Conservation (phyloP, 192 early-diverging fungal genomes). For the Entophlyctis luteolus region DNA sequence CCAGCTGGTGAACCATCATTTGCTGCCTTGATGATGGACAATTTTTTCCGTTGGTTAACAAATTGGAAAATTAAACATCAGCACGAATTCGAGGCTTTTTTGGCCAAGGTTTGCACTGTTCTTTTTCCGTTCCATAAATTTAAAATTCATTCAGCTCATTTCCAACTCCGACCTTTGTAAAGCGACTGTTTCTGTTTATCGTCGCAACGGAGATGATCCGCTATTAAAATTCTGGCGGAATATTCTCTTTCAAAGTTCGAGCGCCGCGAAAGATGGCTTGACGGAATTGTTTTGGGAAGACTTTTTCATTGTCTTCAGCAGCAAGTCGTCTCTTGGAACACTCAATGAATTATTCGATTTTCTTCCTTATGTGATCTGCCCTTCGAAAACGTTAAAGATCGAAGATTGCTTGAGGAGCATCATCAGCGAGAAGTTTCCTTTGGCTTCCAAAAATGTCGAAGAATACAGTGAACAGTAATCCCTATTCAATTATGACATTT, state of each 20-base stretch:
- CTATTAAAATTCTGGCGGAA: constrained; percentile 45
- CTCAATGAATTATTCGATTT: constrained; percentile 13
- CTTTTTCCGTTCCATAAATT: neutral
- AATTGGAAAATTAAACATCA: neutral
- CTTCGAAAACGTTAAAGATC: constrained; percentile 19
- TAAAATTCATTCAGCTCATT: too few species aligned
- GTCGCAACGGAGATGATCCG: constrained; percentile 7
- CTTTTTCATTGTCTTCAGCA: constrained; percentile 7
- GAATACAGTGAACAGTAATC: constrained; percentile 5
- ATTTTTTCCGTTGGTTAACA: constrained; percentile 17
- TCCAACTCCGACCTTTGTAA: neutral
- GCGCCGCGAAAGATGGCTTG: neutral
- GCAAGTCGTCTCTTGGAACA: neutral
- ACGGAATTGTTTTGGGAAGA: constrained; percentile 32
- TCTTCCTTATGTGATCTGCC: neutral
- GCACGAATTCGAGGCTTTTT: neutral
- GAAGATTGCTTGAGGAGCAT: constrained; percentile 44
- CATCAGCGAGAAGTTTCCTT: constrained; percentile 48
- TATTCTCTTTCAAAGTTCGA: constrained; percentile 46
- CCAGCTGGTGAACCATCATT: neutral
- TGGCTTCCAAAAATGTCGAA: constrained; percentile 9
- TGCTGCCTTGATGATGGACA: constrained; percentile 1
- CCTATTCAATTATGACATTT: neutral
- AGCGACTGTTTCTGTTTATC: neutral
- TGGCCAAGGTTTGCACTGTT: neutral